Base-by-base conservation (phyloP, 2,329 filamentous ascomycete species). In the Bipolaris cookei region DNA sequence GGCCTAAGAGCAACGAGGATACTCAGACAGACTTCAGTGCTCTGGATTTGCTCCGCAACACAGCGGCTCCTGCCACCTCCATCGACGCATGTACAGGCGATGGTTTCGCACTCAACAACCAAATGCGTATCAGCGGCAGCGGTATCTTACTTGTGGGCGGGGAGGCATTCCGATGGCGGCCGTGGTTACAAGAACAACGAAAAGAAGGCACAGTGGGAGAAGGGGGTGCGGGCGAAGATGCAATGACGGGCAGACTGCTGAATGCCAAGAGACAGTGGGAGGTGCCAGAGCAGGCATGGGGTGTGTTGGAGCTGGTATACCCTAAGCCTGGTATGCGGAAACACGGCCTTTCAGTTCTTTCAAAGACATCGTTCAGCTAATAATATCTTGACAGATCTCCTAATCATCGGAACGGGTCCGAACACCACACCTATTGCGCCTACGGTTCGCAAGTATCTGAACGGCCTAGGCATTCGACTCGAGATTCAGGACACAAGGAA, bases 401-500 rank as follows among this genome's bases (percentile, higher is more conserved):
- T 99, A 38, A 90, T 99, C 53, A 80, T 99, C n/a, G 95, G 95
- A 1, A 85, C 95, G 3, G 95, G 95, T 0, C 86, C 85, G 18
- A 83, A 84, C 18, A 91, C 95, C 48, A 80, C 88, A 47, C 92
- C 92, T 0, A 78, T 98, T 6, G 91, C 90, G 54, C 90, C 90
- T 0, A 83, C 87, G 65, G 91, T 91, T 41, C 87, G 89, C 66
- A 83, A 82, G 56, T 83, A 87, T 66, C 86, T 99, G 54, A 89
- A 88, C 60, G 84, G 85, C 28, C 77, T 98, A 39, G 95, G 95
- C 0, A 90, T 98, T 66, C 83, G 91, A 55, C 83, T 98, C 4
- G 95, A 99, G 71, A 84, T 97, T 3, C 84, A 94, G 71, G 95
- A 98, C 78, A 98, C 95, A 30, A 83, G 92, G 62, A 98, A 98